Conservation (phyloP, 2,329 filamentous ascomycete genomes). For the Pyricularia pennisetigena region DNA sequence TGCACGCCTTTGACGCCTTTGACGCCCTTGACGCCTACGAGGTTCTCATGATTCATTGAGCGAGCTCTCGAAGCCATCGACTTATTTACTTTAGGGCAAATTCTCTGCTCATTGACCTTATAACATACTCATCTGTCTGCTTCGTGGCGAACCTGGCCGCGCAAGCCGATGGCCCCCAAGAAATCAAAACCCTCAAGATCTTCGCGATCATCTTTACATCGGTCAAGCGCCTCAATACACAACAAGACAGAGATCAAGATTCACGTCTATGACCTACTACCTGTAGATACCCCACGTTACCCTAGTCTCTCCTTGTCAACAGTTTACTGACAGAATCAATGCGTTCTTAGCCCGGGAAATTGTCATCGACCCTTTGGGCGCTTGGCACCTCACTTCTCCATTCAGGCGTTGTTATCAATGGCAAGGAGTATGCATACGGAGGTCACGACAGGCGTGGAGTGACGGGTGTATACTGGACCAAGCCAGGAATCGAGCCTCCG, state of each 20-base stretch:
- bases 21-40: not conserved
- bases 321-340: conserved; percentile 5
- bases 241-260: conserved; percentile 62
- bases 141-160: not conserved
- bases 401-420: conserved; percentile 72
- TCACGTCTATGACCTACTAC: conserved; percentile 69
- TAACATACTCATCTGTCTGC: not conserved
- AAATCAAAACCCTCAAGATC: conserved; percentile 22
- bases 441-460: conserved; percentile 62
- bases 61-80: not conserved
- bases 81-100: not conserved
- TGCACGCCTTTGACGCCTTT: not conserved
- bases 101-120: not conserved
- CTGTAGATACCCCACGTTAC: conserved; percentile 35
- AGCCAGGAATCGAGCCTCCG: conserved; percentile 60
- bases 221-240: conserved; percentile 57
- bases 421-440: conserved; percentile 76
- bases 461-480: conserved; percentile 79
- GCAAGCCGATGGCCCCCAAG: conserved; percentile 29
- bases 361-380: conserved; percentile 70
- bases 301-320: not conserved
- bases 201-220: conserved; percentile 31
- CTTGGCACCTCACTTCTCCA: conserved; percentile 71
- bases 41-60: not conserved
- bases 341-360: conserved; percentile 50